Conservation (phyloP, 129 eudicot species). For the Centaurea solstitialis region DNA sequence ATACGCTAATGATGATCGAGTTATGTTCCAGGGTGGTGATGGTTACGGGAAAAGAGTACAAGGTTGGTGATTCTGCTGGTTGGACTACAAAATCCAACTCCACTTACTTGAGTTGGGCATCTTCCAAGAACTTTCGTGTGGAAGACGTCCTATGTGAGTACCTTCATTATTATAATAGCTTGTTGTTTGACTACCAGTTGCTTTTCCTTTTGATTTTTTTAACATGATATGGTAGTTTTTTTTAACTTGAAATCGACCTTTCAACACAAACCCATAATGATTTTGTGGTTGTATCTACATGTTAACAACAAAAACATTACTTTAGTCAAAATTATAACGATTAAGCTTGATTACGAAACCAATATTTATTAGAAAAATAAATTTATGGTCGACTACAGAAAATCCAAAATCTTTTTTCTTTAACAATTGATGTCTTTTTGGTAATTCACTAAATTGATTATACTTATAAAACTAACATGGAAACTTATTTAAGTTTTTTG, state of each 20-base stretch:
- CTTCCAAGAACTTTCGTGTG: constrained; percentile 48
- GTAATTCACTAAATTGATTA: neutral
- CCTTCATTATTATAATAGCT: neutral
- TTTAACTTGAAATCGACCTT: neutral
- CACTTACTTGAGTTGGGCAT: constrained; percentile 48
- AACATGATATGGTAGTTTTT: neutral
- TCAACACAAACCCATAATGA: neutral
- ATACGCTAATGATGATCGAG: constrained; percentile 6
- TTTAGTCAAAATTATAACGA: neutral
- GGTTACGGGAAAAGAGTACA: constrained; percentile 45
- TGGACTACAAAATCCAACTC: constrained; percentile 44
- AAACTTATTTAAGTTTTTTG: neutral
- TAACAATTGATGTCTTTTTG: neutral
- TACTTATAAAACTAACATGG: neutral
- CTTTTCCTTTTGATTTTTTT: neutral
- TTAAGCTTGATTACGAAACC: neutral
- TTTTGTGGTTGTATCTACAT: neutral
- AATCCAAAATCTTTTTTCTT: neutral
- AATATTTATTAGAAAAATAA: neutral
- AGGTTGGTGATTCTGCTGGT: constrained; percentile 58
- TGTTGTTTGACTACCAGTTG: neutral
- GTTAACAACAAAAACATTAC: neutral
- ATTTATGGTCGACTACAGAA: neutral
- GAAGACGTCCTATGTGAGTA: constrained; percentile 46
- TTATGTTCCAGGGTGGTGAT: neutral